Percentiles rank a stretch among this genome's conserved stretches.
Conservation (phyloP, 768 basidiomycete species). For the Lactarius hengduanensis region DNA sequence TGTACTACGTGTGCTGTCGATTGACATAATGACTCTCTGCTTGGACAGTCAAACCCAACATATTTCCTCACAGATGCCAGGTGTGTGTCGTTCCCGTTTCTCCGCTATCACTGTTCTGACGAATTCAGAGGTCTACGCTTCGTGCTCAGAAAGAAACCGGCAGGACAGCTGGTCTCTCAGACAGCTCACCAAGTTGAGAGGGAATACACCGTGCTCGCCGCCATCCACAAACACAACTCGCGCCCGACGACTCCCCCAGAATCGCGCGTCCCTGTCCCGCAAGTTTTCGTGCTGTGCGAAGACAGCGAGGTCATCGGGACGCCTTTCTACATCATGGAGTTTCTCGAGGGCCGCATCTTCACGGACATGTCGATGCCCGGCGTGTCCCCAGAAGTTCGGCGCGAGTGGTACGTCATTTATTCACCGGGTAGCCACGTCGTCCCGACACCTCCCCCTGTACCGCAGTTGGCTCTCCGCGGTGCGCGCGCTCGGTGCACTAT, state of each 20-base stretch:
- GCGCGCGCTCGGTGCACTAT: conserved; percentile 64
- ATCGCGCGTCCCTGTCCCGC: conserved; percentile 76
- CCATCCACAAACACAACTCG: conserved; percentile 73
- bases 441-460: no score
- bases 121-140: conserved; percentile 50
- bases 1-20: background rate
- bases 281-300: conserved; percentile 80
- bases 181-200: conserved; percentile 97
- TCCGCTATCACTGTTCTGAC: conserved; percentile 6
- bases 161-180: conserved; percentile 78
- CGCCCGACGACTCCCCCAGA: conserved; percentile 47
- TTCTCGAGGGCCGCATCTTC: conserved; percentile 91
- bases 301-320: conserved; percentile 79
- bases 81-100: conserved; percentile 40
- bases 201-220: conserved; percentile 78
- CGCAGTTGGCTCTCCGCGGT: conserved; percentile 78
- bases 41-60: conserved; percentile 84
- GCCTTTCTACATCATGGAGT: conserved; percentile 97
- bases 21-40: background rate
- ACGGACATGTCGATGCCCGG: conserved; percentile 79
- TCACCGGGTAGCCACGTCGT: background rate
- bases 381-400: conserved; percentile 56
- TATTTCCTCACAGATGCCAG: conserved; percentile 84
- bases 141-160: conserved; percentile 92
- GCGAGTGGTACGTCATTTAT: conserved; percentile 58